phyloP scores from a whole-genome alignment of 768 basidiomycete genomes.

The Kwoniella dejecticola region DNA sequence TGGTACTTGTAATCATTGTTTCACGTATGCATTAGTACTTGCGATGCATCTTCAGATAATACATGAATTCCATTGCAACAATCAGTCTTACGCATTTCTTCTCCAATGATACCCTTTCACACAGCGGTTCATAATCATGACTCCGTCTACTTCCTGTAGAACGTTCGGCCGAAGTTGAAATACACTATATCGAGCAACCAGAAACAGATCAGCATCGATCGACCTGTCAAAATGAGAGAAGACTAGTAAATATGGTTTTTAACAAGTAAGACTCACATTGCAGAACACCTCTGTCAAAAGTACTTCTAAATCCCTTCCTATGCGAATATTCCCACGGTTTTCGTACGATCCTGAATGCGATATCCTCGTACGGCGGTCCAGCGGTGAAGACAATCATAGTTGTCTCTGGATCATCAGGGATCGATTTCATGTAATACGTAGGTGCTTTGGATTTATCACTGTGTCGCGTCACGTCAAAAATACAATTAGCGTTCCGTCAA shows the following conservation, averaged over 20 bases:
- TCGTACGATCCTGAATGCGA: constrained; percentile 96
- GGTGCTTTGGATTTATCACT: constrained; percentile 98
- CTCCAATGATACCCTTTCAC: no score
- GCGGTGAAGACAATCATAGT: constrained; percentile 90
- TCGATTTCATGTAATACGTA: constrained; percentile 92
- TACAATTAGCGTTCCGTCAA: no score
- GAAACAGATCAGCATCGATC: neutral
- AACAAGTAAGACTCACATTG: constrained; percentile 61
- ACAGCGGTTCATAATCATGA: no score
- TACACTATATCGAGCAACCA: constrained; percentile 46
- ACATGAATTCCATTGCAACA: no score
- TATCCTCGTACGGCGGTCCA: constrained; percentile 97
- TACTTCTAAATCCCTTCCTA: constrained; percentile 86
- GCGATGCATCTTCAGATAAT: no score
- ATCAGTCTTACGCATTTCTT: no score
- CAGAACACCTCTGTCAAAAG: constrained; percentile 93
- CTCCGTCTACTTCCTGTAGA: constrained; percentile 41
- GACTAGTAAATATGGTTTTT: no score
- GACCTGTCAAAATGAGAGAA: no score
- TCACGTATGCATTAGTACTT: no score
- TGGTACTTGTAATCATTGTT: no score
- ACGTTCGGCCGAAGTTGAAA: constrained; percentile 46
- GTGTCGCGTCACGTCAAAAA: no score
- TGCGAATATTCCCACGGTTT: constrained; percentile 98
- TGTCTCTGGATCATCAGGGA: constrained; percentile 92